Base-by-base conservation (phyloP, 768 basidiomycete species). In the Galerina marginata region DNA sequence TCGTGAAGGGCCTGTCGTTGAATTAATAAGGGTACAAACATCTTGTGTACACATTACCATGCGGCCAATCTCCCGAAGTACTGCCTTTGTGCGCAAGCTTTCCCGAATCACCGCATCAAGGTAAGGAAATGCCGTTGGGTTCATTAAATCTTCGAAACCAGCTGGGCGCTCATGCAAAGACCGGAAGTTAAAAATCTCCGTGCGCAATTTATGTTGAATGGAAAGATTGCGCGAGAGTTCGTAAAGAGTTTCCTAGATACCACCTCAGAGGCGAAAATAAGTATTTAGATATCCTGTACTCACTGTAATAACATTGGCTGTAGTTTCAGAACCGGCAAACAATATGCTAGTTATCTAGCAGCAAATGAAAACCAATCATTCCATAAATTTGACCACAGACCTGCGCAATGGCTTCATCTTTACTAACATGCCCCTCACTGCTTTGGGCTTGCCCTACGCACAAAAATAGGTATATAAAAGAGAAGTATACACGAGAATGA, bases 311-410 rank as follows among this genome's bases (percentile, higher is more conserved):
- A 54, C n/a, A 40, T 54, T 54, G 15, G 53, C 53, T 3, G 37
- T 54, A 25, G 53, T 54, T 23, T 54, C 53, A 25, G 53, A 54
- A 14, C 53, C 53, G 10, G 53, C 53, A 43, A 54, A 54, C 37
- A 54, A 20, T 20, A 54, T 25, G 2, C 37, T 39, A 26, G 43
- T 54, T 16, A 40, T 54, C 53, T 54, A 29, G 25, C 16, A 12
- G 43, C 7, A 40, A 16, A 23, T 40, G 39, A 15, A 12, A 12
- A 14, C 4, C 38, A 26, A 11, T 25, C 12, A 16, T 11, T 16
- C 39, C 14, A 39, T 11, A 40, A 20, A 23, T 4, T 40, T 20
- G 26, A 40, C 43, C 2, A 43, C 20, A 23, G 14, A 54, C 53
- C 53, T 54, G 53, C 6, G 38, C 53, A 26, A 54, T 26, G 37